Conservation (phyloP, 495 filamentous ascomycete species). For the Penicillium dipodomyicola region DNA sequence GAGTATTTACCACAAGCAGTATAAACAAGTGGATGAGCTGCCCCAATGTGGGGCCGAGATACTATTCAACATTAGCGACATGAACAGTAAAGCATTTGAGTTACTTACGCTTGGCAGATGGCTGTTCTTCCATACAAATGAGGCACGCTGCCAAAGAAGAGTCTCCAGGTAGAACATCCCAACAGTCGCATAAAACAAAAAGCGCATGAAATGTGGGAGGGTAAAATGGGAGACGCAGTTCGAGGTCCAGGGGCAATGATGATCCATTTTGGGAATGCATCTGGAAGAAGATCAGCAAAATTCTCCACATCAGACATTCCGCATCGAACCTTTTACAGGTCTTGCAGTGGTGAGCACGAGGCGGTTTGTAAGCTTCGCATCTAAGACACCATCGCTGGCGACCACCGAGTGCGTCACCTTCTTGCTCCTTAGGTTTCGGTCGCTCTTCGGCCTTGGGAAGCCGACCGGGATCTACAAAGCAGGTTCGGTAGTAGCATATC, state of each 20-base stretch:
- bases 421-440: slow-evolving; percentile 22
- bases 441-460: slow-evolving; percentile 32
- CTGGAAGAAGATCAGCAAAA: slow-evolving; percentile 34
- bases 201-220: slow-evolving; percentile 86
- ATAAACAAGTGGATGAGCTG: slow-evolving; percentile 67
- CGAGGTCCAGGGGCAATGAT: slow-evolving; percentile 94
- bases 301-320: neutral
- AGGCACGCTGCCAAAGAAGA: slow-evolving; percentile 56
- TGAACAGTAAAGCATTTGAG: neutral
- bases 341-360: slow-evolving; percentile 88
- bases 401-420: slow-evolving; percentile 27
- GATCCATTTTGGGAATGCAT: slow-evolving; percentile 97
- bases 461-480: slow-evolving; percentile 73
- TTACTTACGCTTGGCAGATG: slow-evolving; percentile 63
- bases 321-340: slow-evolving; percentile 64
- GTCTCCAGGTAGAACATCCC: slow-evolving; percentile 64
- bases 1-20: slow-evolving; percentile 56
- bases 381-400: slow-evolving; percentile 77
- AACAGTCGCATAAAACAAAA: slow-evolving; percentile 72
- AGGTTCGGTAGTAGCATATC: slow-evolving; percentile 75
- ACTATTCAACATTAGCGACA: slow-evolving; percentile 41
- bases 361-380: slow-evolving; percentile 79
- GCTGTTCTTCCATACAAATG: slow-evolving; percentile 63
- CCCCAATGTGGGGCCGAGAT: slow-evolving; percentile 67
- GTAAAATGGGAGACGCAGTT: slow-evolving; percentile 93